Evolutionary conservation across 208 protist species (phyloP), one percentile per base, ranked within the genome.

Genomic region (Angomonas ambiguus): DNA sequence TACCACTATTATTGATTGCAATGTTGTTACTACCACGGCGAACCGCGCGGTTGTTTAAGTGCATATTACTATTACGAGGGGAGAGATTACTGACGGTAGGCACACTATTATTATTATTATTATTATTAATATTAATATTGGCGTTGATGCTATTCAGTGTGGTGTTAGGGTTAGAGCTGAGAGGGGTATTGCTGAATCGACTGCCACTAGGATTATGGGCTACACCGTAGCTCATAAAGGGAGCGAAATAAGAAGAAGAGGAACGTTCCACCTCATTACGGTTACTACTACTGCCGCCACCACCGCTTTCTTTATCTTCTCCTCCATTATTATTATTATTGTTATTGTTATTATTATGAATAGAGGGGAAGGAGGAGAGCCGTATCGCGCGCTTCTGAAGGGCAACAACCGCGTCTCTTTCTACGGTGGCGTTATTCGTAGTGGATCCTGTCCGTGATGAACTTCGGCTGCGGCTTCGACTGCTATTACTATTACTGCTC

Each of bases 1-100:
- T 56, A 24, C 24, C 24, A 56, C 24, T 56, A 56, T 56, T 56
- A 56, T 56, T 56, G 25, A 28, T 56, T 16, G 18, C n/a, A n/a
- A n/a, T n/a, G n/a, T n/a, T n/a, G n/a, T n/a, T n/a, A n/a, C n/a
- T n/a, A n/a, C n/a, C n/a, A n/a, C n/a, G n/a, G n/a, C n/a, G n/a
- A n/a, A n/a, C n/a, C n/a, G n/a, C n/a, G n/a, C n/a, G n/a, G n/a
- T 56, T 56, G 25, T 56, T 56, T 30, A 30, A 8, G 25, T 56
- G 16, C 11, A 28, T 5, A 56, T 56, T 56, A 56, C 27, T 56
- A 56, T 56, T 56, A 56, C 27, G 16, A 56, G 16, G 16, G 5
- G 13, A 30, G n/a, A n/a, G n/a, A 56, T 56, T 56, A 5, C 8
- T 56, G 24, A 6, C 8, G 25, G 56, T 33, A 30, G 10, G 16